Conservation (phyloP, 495 filamentous ascomycete genomes). For the Entonaema liquescens region DNA sequence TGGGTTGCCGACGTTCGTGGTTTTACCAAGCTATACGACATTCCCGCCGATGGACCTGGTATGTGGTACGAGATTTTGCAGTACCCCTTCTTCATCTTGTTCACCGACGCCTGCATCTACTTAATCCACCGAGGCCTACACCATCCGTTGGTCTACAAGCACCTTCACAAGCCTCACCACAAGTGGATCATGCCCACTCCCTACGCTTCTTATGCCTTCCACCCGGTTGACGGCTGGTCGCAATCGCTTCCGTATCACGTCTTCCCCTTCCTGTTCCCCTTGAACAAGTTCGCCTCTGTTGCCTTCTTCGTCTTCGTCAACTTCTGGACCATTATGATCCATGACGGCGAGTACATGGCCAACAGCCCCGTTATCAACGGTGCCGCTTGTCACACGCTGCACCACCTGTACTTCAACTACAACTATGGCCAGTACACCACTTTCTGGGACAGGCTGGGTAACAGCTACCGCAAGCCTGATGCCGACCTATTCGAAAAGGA, state of each 20-base stretch:
- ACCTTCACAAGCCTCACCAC: slow-evolving; percentile 95
- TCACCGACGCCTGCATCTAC: slow-evolving; percentile 95
- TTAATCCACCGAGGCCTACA: slow-evolving; percentile 93
- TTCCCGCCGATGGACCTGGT: slow-evolving; percentile 73
- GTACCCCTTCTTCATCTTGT: slow-evolving; percentile 90
- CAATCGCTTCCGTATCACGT: slow-evolving; percentile 93
- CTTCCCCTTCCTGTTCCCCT: slow-evolving; percentile 91
- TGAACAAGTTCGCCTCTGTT: slow-evolving; percentile 90
- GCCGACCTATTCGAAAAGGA: slow-evolving; percentile 86
- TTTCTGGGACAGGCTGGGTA: slow-evolving; percentile 89
- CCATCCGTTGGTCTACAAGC: slow-evolving; percentile 83
- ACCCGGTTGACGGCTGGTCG: slow-evolving; percentile 92
- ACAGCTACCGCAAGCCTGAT: slow-evolving; percentile 89
- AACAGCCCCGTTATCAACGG: slow-evolving; percentile 91
- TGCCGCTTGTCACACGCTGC: slow-evolving; percentile 95
- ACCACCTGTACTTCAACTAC: slow-evolving; percentile 98
- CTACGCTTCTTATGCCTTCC: slow-evolving; percentile 91
- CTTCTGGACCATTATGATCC: slow-evolving; percentile 97
- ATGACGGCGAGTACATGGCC: slow-evolving; percentile 95
- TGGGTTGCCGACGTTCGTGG: slow-evolving; percentile 87
- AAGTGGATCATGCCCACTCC: slow-evolving; percentile 99
- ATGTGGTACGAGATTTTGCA: slow-evolving; percentile 82
- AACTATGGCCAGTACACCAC: slow-evolving; percentile 98
- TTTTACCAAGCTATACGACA: slow-evolving; percentile 87
- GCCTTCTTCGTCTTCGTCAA: slow-evolving; percentile 91